These are phyloP conservation scores for Dactylellina cionopaga DNA, from an alignment of 2,329 filamentous ascomycete genomes.

Conservation along the genomic window DNA sequence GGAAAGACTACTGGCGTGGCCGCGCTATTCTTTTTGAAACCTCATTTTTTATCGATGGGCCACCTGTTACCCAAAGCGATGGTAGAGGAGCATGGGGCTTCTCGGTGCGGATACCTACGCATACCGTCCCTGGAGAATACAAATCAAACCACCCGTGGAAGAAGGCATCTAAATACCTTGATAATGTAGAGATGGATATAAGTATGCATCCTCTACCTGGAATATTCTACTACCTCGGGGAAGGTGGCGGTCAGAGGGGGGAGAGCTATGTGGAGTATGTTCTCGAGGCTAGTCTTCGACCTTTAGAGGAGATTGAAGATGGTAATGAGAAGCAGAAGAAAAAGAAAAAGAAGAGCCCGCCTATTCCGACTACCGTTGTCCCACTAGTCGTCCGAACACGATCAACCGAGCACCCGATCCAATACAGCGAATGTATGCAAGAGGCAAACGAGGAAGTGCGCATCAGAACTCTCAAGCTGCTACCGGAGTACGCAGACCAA, in stretches of 20 bases:
- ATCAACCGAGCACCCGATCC: conserved; percentile 33
- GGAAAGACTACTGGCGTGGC: conserved; percentile 43
- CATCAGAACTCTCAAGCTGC: conserved; percentile 24
- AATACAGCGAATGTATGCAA: conserved; percentile 13
- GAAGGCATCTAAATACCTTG: conserved; percentile 30
- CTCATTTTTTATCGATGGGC: conserved; percentile 18
- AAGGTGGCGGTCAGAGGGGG: conserved; percentile 9
- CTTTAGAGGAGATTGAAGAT: conserved; percentile 3
- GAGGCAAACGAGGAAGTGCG: conserved; percentile 3
- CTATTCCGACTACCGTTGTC: conserved; percentile 19
- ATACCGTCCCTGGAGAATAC: conserved; percentile 21
- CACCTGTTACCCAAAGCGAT: conserved; percentile 7
- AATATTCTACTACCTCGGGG: conserved; percentile 38
- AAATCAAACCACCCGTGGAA: conserved; percentile 30
- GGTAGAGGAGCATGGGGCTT: neutral
- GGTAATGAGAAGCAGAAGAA: conserved; percentile 21
- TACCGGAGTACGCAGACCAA: conserved; percentile 33
- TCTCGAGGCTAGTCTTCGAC: conserved; percentile 22
- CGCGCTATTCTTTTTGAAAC: conserved; percentile 32
- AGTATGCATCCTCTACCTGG: conserved; percentile 28
- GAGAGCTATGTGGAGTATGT: conserved; percentile 44
- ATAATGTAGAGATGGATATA: conserved; percentile 43
- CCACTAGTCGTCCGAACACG: conserved; percentile 15
- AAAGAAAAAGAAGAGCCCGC: neutral
- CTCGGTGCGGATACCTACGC: conserved; percentile 27